Conservation (phyloP, 1,284 basidiomycete genomes). For the Cutaneotrichosporon mucoides region DNA sequence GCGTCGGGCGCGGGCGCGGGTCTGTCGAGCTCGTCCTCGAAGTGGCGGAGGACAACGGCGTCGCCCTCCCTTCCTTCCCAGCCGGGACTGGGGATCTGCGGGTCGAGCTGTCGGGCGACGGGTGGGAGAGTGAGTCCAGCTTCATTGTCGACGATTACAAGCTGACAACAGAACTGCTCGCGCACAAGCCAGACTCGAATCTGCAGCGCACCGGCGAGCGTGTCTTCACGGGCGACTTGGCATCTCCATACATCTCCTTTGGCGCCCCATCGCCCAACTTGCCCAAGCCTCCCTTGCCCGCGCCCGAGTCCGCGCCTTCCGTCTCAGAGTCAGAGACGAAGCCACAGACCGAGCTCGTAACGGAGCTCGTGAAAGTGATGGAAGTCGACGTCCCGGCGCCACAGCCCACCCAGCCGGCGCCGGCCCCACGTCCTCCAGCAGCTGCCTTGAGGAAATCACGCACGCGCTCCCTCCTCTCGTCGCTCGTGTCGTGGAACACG, state of each 20-base stretch:
- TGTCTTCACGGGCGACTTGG: slow-evolving; percentile 11
- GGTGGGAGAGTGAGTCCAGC: slow-evolving; percentile 31
- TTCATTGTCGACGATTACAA: not conserved
- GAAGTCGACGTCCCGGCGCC: no score
- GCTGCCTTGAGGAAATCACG: not conserved
- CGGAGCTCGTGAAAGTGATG: no score
- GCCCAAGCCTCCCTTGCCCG: no score
- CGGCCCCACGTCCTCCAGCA: no score
- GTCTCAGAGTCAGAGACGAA: not conserved
- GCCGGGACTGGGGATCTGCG: slow-evolving; percentile 17
- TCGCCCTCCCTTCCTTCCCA: slow-evolving; percentile 25
- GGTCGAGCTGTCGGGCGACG: slow-evolving; percentile 27
- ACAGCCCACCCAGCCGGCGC: no score
- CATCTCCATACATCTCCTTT: slow-evolving; percentile 6
- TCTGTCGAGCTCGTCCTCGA: slow-evolving; percentile 28
- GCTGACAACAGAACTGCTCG: slow-evolving; percentile 17
- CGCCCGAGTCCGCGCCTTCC: not conserved
- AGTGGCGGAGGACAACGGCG: slow-evolving; percentile 12
- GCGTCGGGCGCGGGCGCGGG: slow-evolving; percentile 14
- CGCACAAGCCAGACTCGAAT: slow-evolving; percentile 10
- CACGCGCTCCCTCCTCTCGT: not conserved
- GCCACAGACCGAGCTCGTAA: not conserved
- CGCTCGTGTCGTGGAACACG: slow-evolving; percentile 27
- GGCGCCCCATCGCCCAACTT: not conserved
- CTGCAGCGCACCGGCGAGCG: slow-evolving; percentile 10